Evolutionary conservation across 306 rosid genomes (phyloP).

Genomic region (Castanopsis chinensis): DNA sequence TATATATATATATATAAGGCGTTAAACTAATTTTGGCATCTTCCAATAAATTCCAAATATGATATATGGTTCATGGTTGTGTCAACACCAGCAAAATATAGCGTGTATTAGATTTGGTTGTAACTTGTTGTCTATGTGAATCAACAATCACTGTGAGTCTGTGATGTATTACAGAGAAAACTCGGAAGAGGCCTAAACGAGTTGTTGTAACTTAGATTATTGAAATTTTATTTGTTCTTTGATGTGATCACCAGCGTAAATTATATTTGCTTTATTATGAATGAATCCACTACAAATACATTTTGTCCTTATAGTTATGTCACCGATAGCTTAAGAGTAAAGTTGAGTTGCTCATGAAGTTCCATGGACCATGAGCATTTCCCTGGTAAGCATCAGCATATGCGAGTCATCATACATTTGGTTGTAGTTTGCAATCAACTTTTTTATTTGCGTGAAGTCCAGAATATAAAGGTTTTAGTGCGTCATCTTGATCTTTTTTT

Average conservation of each 20-base stretch:
- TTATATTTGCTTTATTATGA: no score
- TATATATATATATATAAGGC: background rate
- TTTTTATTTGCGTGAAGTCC: background rate
- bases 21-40: background rate
- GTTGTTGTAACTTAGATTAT: background rate
- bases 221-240: background rate
- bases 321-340: background rate
- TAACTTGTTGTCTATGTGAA: background rate
- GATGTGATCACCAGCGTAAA: no score
- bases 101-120: background rate
- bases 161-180: no score
- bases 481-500: background rate
- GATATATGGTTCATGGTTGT: background rate
- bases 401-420: background rate
- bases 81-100: background rate
- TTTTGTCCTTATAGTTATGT: background rate
- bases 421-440: background rate
- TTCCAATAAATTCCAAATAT: background rate
- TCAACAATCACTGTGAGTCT: background rate
- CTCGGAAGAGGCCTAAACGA: background rate
- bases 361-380: background rate
- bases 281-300: no score
- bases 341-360: background rate
- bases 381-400: background rate
- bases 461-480: background rate